Evolutionary conservation across 2,329 filamentous ascomycete genomes (phyloP), one percentile per base, ranked within the genome.

Genomic region (Drechslerella coelobrocha): DNA sequence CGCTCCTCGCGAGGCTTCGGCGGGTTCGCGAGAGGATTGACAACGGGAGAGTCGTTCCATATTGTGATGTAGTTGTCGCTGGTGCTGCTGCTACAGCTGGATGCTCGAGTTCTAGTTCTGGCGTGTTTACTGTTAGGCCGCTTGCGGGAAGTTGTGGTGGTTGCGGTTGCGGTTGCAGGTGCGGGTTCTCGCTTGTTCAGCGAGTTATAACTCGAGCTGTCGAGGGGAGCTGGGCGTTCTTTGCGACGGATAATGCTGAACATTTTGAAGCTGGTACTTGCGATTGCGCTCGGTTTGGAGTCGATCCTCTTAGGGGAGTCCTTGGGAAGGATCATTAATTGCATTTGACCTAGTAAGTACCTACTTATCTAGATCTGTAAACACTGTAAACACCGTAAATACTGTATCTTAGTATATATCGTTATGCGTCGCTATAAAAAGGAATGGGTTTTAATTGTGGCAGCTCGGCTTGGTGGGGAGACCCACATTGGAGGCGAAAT

Each of bases 21-120:
- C 12, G 34, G 66, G 29, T 57, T 71, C 12, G 23, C 21, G 0
- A 71, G 54, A 2, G 66, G 66, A 10, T 71, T 71, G 5, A 71
- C 66, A n/a, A 54, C 66, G 23, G 66, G 66, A 0, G 66, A 71
- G 21, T 59, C 66, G 47, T 63, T 55, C 66, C 66, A 71, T 34
- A 63, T 59, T 7, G 37, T 39, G 2, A 51, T 53, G 34, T 54
- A 71, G 47, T 39, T 39, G n/a, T 45, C 39, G 3, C 37, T 48
- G n/a, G n/a, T n/a, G 29, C 48, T 47, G 39, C 47, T 57, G n/a
- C 45, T 39, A 17, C 43, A 34, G 10, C 29, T 51, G 7, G 24
- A 24, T 23, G 47, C 34, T 6, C 23, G 37, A 10, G 29, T 14
- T 9, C 14, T 5, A 7, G 9, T 39, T 4, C 2, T 39, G 34